Conservation (phyloP, 2,329 filamentous ascomycete genomes). For the Xylariaceae sp. region DNA sequence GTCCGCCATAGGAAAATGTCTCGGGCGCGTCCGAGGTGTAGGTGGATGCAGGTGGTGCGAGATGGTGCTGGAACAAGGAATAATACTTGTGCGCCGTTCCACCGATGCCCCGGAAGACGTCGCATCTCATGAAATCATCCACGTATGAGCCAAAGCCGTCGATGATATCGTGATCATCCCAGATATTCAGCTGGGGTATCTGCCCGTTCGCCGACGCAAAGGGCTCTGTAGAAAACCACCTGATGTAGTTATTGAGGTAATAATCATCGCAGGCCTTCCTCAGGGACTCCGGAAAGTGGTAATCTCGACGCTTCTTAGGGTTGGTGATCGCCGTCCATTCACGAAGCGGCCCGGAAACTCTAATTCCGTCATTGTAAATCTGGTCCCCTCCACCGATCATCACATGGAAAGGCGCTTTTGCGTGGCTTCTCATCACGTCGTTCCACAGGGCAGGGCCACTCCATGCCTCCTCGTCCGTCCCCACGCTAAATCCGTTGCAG, state of each 20-base stretch:
- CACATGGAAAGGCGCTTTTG: constrained; percentile 80
- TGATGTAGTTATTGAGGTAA: constrained; percentile 84
- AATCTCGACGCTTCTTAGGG: constrained; percentile 72
- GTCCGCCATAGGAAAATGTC: constrained; percentile 55
- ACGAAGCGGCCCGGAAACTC: constrained; percentile 75
- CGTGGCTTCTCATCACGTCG: constrained; percentile 80
- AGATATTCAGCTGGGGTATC: constrained; percentile 94
- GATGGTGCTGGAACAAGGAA: constrained; percentile 92
- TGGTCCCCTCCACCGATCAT: constrained; percentile 95
- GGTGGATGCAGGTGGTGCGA: constrained; percentile 77
- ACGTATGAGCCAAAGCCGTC: constrained; percentile 93
- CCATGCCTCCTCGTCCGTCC: constrained; percentile 67
- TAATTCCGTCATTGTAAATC: constrained; percentile 91
- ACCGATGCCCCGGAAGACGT: constrained; percentile 88
- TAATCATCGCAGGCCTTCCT: constrained; percentile 82
- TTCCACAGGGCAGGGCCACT: constrained; percentile 93
- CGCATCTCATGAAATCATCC: constrained; percentile 86
- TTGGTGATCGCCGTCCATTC: constrained; percentile 81
- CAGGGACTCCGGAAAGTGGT: constrained; percentile 71
- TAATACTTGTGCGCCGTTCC: constrained; percentile 97
- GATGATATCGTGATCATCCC: constrained; percentile 95
- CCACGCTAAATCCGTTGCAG: constrained; percentile 92
- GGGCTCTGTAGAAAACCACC: constrained; percentile 75
- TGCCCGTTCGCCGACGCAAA: constrained; percentile 84
- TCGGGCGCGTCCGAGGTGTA: constrained; percentile 65